These are phyloP conservation scores for Spizellomyces sp. DNA, from an alignment of 192 early-diverging fungal species.

Conservation along the genomic window DNA sequence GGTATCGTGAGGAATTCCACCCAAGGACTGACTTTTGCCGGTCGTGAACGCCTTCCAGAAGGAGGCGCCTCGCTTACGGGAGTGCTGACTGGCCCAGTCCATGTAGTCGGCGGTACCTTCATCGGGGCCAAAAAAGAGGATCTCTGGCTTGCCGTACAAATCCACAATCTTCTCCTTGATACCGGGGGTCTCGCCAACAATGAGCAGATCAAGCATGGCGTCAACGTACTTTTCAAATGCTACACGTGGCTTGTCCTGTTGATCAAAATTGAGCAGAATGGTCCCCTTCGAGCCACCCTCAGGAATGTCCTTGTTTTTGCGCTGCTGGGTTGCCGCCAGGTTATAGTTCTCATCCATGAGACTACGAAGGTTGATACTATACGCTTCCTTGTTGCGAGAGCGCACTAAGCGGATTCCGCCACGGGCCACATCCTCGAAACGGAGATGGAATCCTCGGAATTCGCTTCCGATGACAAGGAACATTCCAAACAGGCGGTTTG, in stretches of 20 bases:
- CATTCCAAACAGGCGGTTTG: slow-evolving; percentile 87
- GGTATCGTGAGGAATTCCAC: slow-evolving; percentile 94
- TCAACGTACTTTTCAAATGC: slow-evolving; percentile 99
- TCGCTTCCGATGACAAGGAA: slow-evolving; percentile 95
- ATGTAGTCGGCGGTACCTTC: slow-evolving; percentile 98
- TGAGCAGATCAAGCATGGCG: slow-evolving; percentile 87
- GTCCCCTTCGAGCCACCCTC: slow-evolving; percentile 99
- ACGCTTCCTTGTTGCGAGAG: slow-evolving; percentile 94
- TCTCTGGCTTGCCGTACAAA: slow-evolving; percentile 87
- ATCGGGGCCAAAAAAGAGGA: slow-evolving; percentile 98
- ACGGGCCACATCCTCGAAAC: slow-evolving; percentile 96
- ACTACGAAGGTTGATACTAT: slow-evolving; percentile 94
- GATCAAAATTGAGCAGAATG: slow-evolving; percentile 89
- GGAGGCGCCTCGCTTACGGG: slow-evolving; percentile 79
- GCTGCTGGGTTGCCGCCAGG: slow-evolving; percentile 93
- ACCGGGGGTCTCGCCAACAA: slow-evolving; percentile 89
- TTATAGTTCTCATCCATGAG: slow-evolving; percentile 99
- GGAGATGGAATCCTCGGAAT: slow-evolving; percentile 99
- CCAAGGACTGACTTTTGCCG: slow-evolving; percentile 93
- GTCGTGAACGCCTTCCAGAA: slow-evolving; percentile 99
- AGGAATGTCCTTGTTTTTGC: slow-evolving; percentile 99
- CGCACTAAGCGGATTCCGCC: slow-evolving; percentile 98
- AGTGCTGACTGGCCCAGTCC: slow-evolving; percentile 98
- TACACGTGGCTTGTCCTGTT: slow-evolving; percentile 91
- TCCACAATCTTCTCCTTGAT: slow-evolving; percentile 98